Evolutionary conservation across 2,329 filamentous ascomycete genomes (phyloP), one percentile per base, ranked within the genome.

Genomic region (Talaromyces funiculosus): DNA sequence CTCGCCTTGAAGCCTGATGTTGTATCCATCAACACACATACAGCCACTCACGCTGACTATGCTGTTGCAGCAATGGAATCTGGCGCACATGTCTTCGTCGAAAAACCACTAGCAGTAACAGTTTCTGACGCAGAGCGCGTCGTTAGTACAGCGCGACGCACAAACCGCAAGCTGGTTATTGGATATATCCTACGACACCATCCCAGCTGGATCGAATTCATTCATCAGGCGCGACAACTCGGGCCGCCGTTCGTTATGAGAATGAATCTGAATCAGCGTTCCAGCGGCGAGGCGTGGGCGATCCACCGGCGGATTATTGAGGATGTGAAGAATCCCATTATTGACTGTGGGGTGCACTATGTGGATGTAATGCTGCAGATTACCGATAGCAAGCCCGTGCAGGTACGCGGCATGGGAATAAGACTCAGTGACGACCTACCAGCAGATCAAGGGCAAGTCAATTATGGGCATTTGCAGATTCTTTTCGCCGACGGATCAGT

Each of bases 311-410:
- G 63, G 10, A 57, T 65, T n/a, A 35, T 65, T 8, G 47, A 62
- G 42, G 63, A 61, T 47, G 59, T 64, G 22, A 61, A 63, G 38
- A 65, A 61, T 24, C 64, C 64, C 4, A 14, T 65, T 5, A 56
- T 65, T 16, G 64, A 65, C 33, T 65, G 64, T 38, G 64, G 64
- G 1, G 64, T 65, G 12, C 64, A 65, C 26, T 65, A 65, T 35
- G 33, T 65, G 33, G 64, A 65, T 61, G 64, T 65, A 3, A 65
- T 65, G 64, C 59, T 65, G 42, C 64, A 65, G 33, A 63, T 64
- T 18, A 63, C 63, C 3, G 64, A 65, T 53, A 64, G 63, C 43
- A 53, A 58, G 51, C 64, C 64, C 10, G 55, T 64, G 12, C 64
- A 65, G 56, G 64, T 65, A 18, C 64, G 64, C 47, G 64, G 62